Conservation (phyloP, 805 yeast species). For the Cyberlindnera veronae region DNA sequence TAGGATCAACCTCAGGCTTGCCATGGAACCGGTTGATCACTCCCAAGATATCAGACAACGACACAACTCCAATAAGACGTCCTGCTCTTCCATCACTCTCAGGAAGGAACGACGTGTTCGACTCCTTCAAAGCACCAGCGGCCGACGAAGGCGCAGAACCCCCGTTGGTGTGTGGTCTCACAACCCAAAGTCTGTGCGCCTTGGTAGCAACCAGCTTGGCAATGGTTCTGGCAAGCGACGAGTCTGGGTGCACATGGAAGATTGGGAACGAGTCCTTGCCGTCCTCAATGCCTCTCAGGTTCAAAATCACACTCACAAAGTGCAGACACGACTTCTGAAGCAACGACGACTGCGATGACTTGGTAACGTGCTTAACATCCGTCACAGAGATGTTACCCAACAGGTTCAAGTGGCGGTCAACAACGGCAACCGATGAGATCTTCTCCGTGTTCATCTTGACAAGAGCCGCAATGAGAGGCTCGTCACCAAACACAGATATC, state of each 20-base stretch:
- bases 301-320: conserved; percentile 81
- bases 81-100: conserved; percentile 63
- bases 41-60: conserved; percentile 85
- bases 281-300: conserved; percentile 85
- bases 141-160: conserved; percentile 26
- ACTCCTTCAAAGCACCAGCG: conserved; percentile 12
- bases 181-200: conserved; percentile 87
- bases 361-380: conserved; percentile 85
- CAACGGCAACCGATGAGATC: conserved; percentile 89
- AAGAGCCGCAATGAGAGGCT: conserved; percentile 80
- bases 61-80: conserved; percentile 83
- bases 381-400: conserved; percentile 93
- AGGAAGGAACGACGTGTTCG: conserved; percentile 24
- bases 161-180: conserved; percentile 46
- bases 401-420: conserved; percentile 70
- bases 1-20: conserved; percentile 67
- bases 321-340: conserved; percentile 81
- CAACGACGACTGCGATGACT: conserved; percentile 80
- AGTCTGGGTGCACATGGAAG: conserved; percentile 79
- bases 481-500: conserved; percentile 82
- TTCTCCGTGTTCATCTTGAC: conserved; percentile 78
- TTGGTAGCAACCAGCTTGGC: conserved; percentile 95
- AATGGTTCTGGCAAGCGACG: conserved; percentile 82
- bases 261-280: conserved; percentile 97
- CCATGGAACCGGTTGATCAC: conserved; percentile 76